A percentile compares a stretch with the other conserved stretches of the same genome.
Evolutionary conservation across 2,329 filamentous ascomycete genomes (phyloP).

Genomic region (Paecilomyces sp.): DNA sequence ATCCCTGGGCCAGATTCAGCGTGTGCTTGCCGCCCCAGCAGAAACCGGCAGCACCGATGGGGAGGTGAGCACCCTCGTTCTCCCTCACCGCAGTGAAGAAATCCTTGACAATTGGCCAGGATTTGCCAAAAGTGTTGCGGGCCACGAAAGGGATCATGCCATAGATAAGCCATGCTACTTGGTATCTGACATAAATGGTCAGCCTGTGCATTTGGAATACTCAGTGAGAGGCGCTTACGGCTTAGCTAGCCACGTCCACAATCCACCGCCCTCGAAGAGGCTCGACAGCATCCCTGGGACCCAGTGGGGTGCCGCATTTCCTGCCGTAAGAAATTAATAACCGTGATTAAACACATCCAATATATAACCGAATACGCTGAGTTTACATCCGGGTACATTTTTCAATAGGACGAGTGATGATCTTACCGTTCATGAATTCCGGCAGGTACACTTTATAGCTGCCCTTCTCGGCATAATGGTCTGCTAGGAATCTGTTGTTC

Average conservation of each 20-base stretch:
- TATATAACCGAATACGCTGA: background rate
- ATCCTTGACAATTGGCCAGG: constrained; percentile 26
- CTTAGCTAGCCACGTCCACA: constrained; percentile 11
- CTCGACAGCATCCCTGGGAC: constrained; percentile 1
- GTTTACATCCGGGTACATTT: background rate
- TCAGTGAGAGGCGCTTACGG: constrained; percentile 8
- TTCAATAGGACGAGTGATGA: background rate
- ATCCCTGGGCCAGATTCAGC: constrained; percentile 41
- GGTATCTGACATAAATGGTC: constrained; percentile 8
- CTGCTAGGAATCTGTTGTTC: constrained; percentile 48
- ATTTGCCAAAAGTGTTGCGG: constrained; percentile 16
- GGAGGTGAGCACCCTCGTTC: constrained; percentile 22
- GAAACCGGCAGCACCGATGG: constrained; percentile 52
- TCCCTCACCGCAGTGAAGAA: constrained; percentile 33
- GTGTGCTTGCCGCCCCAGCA: constrained; percentile 58
- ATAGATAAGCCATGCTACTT: constrained; percentile 6
- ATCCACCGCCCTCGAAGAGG: constrained; percentile 2
- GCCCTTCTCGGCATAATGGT: constrained; percentile 47
- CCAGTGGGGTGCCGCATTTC: constrained; percentile 8
- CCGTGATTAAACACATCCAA: background rate
- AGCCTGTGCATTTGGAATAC: constrained; percentile 1
- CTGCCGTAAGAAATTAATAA: constrained; percentile 4
- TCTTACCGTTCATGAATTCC: constrained; percentile 48
- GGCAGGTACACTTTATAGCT: constrained; percentile 48
- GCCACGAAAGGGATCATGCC: constrained; percentile 16